Base-by-base conservation (phyloP, 768 basidiomycete genomes). In the Galerina sulciceps region DNA sequence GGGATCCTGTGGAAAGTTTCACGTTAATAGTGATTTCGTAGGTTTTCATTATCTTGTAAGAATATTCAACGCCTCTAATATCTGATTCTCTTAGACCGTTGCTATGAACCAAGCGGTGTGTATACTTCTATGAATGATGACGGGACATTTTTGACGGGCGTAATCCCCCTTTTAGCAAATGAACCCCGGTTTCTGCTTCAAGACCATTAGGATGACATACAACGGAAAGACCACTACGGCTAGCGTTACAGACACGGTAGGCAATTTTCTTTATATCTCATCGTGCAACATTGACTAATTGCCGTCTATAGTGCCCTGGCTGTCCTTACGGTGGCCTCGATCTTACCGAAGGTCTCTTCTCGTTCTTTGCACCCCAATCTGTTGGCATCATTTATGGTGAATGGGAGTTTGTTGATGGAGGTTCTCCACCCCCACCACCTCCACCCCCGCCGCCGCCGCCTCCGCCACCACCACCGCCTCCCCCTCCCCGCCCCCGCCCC, bases 261-360 rank as follows among this genome's bases (percentile, higher is more conserved):
- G 49, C 40, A 37, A 11, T 20, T 15, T 10, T 10, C n/a, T 9
- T 51, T 13, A 10, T 8, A 22, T 51, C 35, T 13, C 26, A 18
- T 14, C 44, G 9, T 45, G 18, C 18, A 15, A 15, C n/a, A 10
- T 10, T 8, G 3, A 23, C n/a, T 38, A 15, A 51, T 40, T 17
- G 4, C 3, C 8, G 26, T 23, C 10, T 18, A 18, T 37, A 88
- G 82, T 91, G 89, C 70, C 84, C 84, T 31, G 81, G 82, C 13
- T 93, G 91, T 67, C 84, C 84, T n/a, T 80, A 69, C 34, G 82
- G 81, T 20, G 90, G 83, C 38, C 81, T 93, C 22, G 92, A 94
- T 72, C 75, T 93, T 52, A 85, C 86, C 35, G 65, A 72, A 10
- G 86, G 86, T 53, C 80, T 93, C 45, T 93, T 94, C 73, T 60